Percentiles rank a stretch among this genome's conserved stretches.
Evolutionary conservation across 2,329 filamentous ascomycete genomes (phyloP).

Genomic region (Fusarium xylarioides): DNA sequence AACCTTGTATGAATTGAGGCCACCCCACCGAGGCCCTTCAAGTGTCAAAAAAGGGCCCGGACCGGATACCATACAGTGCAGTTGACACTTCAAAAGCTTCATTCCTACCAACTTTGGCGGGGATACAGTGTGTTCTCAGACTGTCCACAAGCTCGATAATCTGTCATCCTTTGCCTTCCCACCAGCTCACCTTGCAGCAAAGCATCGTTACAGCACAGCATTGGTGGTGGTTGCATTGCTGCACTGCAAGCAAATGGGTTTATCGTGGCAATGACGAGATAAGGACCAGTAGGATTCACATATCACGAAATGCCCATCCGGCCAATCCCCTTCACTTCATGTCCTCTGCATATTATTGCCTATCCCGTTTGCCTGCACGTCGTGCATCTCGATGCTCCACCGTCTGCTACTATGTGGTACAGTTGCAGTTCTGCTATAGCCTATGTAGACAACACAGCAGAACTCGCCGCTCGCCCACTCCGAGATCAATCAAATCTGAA

Average conservation of each 20-base stretch:
- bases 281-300: slow-evolving; percentile 8
- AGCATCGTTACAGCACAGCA: slow-evolving; percentile 39
- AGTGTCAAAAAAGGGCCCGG: slow-evolving; percentile 16
- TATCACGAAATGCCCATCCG: slow-evolving; percentile 8
- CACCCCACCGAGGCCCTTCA: slow-evolving; percentile 19
- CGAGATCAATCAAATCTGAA: slow-evolving; percentile 15
- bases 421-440: slow-evolving; percentile 20
- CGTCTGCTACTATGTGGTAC: slow-evolving; percentile 30
- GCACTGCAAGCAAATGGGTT: slow-evolving; percentile 20
- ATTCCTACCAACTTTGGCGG: fast-evolving
- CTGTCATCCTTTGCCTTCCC: slow-evolving; percentile 25
- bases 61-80: slow-evolving; percentile 32
- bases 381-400: slow-evolving; percentile 32
- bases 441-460: slow-evolving; percentile 4
- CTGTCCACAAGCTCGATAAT: slow-evolving; percentile 16
- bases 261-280: slow-evolving; percentile 30
- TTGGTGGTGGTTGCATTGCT: slow-evolving; percentile 29
- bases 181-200: slow-evolving; percentile 43
- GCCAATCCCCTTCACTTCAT: slow-evolving; percentile 14
- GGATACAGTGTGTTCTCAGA: not conserved
- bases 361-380: slow-evolving; percentile 26
- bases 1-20: slow-evolving; percentile 30
- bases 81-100: not conserved
- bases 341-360: slow-evolving; percentile 26
- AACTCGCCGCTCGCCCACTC: slow-evolving; percentile 26